phyloP scores from a whole-genome alignment of 176 grass and related monocot species.

The Stipa capillata region DNA sequence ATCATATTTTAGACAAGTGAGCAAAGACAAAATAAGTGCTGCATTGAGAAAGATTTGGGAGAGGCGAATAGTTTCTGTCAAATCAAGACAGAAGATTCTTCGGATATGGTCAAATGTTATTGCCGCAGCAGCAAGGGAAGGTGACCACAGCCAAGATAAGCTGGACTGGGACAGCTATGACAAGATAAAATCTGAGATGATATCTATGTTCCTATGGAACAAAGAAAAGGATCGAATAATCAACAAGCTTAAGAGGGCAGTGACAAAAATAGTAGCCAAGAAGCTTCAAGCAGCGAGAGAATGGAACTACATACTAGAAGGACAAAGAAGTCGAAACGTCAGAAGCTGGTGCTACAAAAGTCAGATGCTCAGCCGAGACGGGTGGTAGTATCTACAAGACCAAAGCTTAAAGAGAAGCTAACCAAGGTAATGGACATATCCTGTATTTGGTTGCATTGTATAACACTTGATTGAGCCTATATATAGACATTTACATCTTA shows the following conservation, averaged over 20 bases:
- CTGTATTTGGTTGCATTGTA: neutral
- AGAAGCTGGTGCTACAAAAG: slow-evolving; percentile 12
- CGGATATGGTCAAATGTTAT: slow-evolving; percentile 48
- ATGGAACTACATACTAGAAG: slow-evolving; percentile 3
- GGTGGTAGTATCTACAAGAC: slow-evolving; percentile 24
- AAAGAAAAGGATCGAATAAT: slow-evolving; percentile 32
- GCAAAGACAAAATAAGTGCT: slow-evolving; percentile 65
- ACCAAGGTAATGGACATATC: slow-evolving; percentile 55
- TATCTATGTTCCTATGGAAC: slow-evolving; percentile 27
- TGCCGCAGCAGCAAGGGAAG: slow-evolving; percentile 51
- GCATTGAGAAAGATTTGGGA: slow-evolving; percentile 51
- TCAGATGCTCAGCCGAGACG: neutral
- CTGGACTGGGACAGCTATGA: slow-evolving; percentile 78
- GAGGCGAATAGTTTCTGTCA: slow-evolving; percentile 30
- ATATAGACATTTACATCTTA: neutral
- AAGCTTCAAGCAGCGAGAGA: slow-evolving; percentile 11
- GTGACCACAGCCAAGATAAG: slow-evolving; percentile 36
- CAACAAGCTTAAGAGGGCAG: slow-evolving; percentile 22
- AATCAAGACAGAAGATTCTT: slow-evolving; percentile 22
- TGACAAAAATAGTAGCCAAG: slow-evolving; percentile 22
- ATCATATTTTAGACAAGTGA: slow-evolving; percentile 40
- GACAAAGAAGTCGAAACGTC: slow-evolving; percentile 11
- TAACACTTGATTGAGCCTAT: neutral
- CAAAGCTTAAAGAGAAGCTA: slow-evolving; percentile 63
- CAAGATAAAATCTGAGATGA: slow-evolving; percentile 45